Conservation (phyloP, 495 filamentous ascomycete genomes). For the Neurospora hispaniola region DNA sequence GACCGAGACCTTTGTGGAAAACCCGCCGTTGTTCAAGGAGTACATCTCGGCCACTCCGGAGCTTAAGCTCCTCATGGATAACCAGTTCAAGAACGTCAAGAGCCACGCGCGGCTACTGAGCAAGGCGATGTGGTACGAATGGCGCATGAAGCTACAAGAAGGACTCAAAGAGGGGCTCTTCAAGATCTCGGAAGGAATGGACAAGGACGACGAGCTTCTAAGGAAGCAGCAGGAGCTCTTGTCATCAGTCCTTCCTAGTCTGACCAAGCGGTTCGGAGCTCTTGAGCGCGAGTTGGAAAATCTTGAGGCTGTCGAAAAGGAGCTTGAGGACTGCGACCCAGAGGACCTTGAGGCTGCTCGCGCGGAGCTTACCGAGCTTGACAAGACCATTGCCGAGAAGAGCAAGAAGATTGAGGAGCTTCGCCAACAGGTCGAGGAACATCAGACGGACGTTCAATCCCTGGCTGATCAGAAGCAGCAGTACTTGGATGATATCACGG, state of each 20-base stretch:
- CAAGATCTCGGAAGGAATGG: constrained; percentile 64
- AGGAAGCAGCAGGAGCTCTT: constrained; percentile 56
- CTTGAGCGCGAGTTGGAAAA: constrained; percentile 52
- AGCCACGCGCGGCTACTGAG: constrained; percentile 79
- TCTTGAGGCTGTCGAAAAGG: constrained; percentile 59
- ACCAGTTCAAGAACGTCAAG: constrained; percentile 93
- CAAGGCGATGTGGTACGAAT: constrained; percentile 95
- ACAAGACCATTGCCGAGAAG: constrained; percentile 59
- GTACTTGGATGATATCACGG: constrained; percentile 61
- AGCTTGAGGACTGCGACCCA: constrained; percentile 69
- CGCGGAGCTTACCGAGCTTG: constrained; percentile 49
- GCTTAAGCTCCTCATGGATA: constrained; percentile 77
- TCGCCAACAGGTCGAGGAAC: constrained; percentile 49
- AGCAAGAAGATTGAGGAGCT: constrained; percentile 52
- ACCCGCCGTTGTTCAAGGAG: constrained; percentile 82
- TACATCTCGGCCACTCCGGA: constrained; percentile 83
- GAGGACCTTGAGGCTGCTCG: constrained; percentile 61
- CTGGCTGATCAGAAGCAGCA: constrained; percentile 54
- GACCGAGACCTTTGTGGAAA: constrained; percentile 71
- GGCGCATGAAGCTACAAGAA: constrained; percentile 84
- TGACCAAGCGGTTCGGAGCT: constrained; percentile 46
- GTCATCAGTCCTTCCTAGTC: constrained; percentile 49
- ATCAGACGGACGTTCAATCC: constrained; percentile 48
- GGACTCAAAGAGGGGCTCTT: constrained; percentile 71
- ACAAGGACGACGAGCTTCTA: constrained; percentile 59